phyloP scores from a whole-genome alignment of 2,329 filamentous ascomycete species.

The Graphiopsis chlorocephala region DNA sequence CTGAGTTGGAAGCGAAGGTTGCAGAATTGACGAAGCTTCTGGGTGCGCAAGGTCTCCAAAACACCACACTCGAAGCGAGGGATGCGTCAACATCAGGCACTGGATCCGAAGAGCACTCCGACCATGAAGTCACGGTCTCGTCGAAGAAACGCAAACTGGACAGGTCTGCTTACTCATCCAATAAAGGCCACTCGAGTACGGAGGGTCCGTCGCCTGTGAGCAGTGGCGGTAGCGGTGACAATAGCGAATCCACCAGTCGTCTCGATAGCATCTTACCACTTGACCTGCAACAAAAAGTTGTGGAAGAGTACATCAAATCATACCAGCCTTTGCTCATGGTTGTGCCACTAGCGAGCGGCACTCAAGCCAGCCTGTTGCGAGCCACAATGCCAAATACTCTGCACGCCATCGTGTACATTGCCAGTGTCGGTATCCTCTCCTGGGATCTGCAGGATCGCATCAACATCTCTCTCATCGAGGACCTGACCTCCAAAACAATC shows the following conservation, averaged over 20 bases:
- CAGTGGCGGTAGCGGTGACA: neutral
- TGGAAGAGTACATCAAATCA: conserved; percentile 24
- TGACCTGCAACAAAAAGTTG: conserved; percentile 21
- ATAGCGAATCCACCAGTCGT: neutral
- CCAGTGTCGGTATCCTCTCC: conserved; percentile 49
- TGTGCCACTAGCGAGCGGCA: conserved; percentile 20
- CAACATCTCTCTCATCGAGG: conserved; percentile 65
- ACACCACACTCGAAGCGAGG: conserved; percentile 2
- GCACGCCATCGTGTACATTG: conserved; percentile 54
- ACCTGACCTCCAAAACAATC: conserved; percentile 69
- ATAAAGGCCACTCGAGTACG: conserved; percentile 13
- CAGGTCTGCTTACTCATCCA: neutral
- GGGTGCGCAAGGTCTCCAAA: conserved; percentile 25
- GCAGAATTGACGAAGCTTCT: conserved; percentile 29
- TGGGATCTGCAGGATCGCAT: conserved; percentile 59
- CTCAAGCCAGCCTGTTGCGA: conserved; percentile 19
- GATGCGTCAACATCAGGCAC: neutral
- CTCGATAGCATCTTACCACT: conserved; percentile 24
- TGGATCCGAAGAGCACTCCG: neutral
- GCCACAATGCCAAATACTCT: conserved; percentile 50
- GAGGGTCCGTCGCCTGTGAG: neutral
- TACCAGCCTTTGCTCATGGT: conserved; percentile 23
- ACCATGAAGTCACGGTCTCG: neutral
- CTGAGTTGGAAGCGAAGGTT: conserved; percentile 32
- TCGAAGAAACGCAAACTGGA: conserved; percentile 20